Percentiles rank a stretch among this genome's conserved stretches.
Conservation (phyloP, 495 filamentous ascomycete species). For the Jackrogersella multiformis region DNA sequence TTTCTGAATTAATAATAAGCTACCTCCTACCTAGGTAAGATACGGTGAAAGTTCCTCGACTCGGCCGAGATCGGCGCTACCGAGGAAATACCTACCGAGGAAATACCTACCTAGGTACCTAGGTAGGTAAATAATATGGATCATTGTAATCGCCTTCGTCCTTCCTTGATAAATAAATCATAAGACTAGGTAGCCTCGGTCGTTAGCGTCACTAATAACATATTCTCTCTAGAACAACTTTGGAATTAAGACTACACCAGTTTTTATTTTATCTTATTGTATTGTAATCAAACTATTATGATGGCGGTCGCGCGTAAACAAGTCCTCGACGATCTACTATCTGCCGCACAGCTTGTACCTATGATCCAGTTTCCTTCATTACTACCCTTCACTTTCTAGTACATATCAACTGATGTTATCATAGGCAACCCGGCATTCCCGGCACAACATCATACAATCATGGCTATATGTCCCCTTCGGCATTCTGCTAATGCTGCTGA, state of each 20-base stretch:
- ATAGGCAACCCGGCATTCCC: slow-evolving; percentile 35
- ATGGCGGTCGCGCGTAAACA: background rate
- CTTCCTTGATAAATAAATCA: slow-evolving; percentile 15
- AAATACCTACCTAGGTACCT: background rate
- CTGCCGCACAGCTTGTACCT: slow-evolving; percentile 35
- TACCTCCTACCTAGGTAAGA: too few relatives aligned
- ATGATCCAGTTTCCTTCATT: too few relatives aligned
- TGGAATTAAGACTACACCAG: too few relatives aligned
- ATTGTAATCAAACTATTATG: background rate
- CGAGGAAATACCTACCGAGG: slow-evolving; percentile 4
- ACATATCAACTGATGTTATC: background rate
- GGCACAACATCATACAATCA: slow-evolving; percentile 47
- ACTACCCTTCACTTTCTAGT: background rate
- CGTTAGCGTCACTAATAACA: background rate
- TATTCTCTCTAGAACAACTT: background rate
- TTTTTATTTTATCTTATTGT: background rate
- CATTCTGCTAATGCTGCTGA: slow-evolving; percentile 55
- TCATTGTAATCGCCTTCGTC: too few relatives aligned
- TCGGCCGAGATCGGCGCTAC: slow-evolving; percentile 33
- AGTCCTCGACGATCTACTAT: slow-evolving; percentile 11
- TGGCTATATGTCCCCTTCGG: slow-evolving; percentile 63
- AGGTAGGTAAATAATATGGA: background rate
- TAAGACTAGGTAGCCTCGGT: too few relatives aligned
- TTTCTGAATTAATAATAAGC: slow-evolving; percentile 1
- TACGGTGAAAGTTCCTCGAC: background rate